Evolutionary conservation across 2,329 filamentous ascomycete genomes (phyloP).

Genomic region (Fusarium annulatum): DNA sequence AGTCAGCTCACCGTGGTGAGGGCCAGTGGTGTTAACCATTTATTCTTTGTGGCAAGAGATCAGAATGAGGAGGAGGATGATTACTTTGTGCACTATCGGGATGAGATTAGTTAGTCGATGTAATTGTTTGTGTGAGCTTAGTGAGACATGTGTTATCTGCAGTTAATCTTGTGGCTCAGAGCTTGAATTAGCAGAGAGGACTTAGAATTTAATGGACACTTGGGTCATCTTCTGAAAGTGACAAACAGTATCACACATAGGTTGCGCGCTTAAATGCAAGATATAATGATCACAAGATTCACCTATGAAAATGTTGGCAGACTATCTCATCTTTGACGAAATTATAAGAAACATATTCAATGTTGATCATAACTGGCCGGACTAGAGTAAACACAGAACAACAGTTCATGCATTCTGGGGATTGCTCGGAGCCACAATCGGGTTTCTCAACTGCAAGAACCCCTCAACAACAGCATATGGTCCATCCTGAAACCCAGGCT

Average conservation of each 20-base stretch:
- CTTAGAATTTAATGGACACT: too few relatives aligned
- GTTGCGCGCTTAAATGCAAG: too few relatives aligned
- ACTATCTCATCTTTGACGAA: too few relatives aligned
- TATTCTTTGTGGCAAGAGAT: neutral
- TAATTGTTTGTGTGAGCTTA: too few relatives aligned
- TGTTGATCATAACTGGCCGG: too few relatives aligned
- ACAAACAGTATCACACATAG: too few relatives aligned
- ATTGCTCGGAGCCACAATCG: neutral
- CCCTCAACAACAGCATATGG: slow-evolving; percentile 25
- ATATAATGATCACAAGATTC: too few relatives aligned
- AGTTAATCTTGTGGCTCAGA: too few relatives aligned
- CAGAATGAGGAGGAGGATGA: neutral
- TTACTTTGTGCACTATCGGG: neutral
- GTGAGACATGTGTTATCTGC: neutral
- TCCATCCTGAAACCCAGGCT: neutral
- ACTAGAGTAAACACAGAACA: neutral
- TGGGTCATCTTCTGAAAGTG: too few relatives aligned
- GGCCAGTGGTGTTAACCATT: neutral
- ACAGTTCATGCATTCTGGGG: neutral
- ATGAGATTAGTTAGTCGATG: neutral
- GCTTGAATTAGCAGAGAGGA: too few relatives aligned
- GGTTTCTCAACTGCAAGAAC: slow-evolving; percentile 14
- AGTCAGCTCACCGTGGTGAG: neutral
- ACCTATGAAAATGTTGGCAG: too few relatives aligned
- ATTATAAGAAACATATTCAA: too few relatives aligned